phyloP scores from a whole-genome alignment of 2,329 filamentous ascomycete genomes.

The Teratosphaeria epicoccoides region DNA sequence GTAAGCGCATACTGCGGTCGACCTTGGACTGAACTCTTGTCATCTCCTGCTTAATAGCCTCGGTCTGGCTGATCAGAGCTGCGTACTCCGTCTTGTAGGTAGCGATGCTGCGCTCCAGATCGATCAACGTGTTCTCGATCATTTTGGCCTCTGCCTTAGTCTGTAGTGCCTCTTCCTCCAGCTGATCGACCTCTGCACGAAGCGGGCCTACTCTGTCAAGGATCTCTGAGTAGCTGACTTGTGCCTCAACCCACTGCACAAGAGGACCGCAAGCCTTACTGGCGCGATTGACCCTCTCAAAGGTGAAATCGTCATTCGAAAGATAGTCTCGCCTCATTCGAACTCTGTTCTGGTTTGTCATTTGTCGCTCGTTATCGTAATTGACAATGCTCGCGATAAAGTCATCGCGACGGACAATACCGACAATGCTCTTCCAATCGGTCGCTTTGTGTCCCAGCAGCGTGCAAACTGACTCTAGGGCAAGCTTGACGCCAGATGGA shows the following conservation, averaged over 20 bases:
- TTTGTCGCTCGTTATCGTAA: slow-evolving; percentile 90
- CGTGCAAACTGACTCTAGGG: slow-evolving; percentile 92
- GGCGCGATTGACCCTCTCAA: slow-evolving; percentile 89
- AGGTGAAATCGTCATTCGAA: slow-evolving; percentile 89
- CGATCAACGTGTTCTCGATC: slow-evolving; percentile 75
- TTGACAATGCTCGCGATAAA: slow-evolving; percentile 97
- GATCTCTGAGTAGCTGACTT: slow-evolving; percentile 97
- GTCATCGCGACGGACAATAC: slow-evolving; percentile 80
- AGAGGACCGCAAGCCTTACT: slow-evolving; percentile 94
- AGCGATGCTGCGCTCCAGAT: slow-evolving; percentile 80
- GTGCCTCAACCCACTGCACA: slow-evolving; percentile 92
- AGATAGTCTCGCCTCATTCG: slow-evolving; percentile 93
- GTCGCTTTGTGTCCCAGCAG: slow-evolving; percentile 80
- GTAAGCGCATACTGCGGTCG: slow-evolving; percentile 82
- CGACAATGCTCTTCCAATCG: slow-evolving; percentile 86
- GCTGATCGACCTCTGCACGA: slow-evolving; percentile 73
- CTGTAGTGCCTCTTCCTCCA: slow-evolving; percentile 80
- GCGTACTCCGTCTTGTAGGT: slow-evolving; percentile 96
- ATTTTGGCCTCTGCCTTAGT: slow-evolving; percentile 90
- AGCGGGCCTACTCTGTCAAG: slow-evolving; percentile 86
- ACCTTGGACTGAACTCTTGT: slow-evolving; percentile 94
- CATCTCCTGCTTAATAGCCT: slow-evolving; percentile 97
- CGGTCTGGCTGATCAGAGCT: slow-evolving; percentile 87
- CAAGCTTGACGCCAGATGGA: slow-evolving; percentile 78
- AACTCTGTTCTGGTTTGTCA: slow-evolving; percentile 70